A percentile compares a stretch with the other conserved stretches of the same genome.
These are phyloP conservation scores for Leccinum fibrillosum DNA, from an alignment of 768 basidiomycete species.

Conservation along the genomic window DNA sequence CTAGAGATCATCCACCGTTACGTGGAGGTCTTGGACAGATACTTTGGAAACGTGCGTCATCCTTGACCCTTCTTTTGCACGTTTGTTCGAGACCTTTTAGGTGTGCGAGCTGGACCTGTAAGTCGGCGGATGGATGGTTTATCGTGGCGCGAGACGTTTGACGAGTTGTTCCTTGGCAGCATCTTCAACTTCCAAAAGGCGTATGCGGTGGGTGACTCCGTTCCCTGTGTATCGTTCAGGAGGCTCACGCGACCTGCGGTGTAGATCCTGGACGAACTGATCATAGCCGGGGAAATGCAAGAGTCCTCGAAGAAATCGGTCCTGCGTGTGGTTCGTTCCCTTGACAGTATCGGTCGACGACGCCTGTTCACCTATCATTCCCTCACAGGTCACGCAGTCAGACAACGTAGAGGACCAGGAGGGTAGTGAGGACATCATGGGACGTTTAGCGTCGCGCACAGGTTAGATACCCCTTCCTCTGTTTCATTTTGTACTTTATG, in stretches of 20 bases:
- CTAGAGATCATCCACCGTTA: constrained; percentile 94
- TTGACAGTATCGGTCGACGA: background rate
- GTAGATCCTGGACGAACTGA: constrained; percentile 87
- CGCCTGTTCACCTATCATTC: constrained; percentile 5
- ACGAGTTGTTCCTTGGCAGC: constrained; percentile 37
- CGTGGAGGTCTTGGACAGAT: constrained; percentile 79
- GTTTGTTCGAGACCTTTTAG: constrained; percentile 31
- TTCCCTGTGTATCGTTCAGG: background rate
- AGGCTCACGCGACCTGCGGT: background rate
- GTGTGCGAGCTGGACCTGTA: constrained; percentile 93
- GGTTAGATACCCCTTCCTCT: constrained; percentile 43
- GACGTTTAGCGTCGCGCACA: constrained; percentile 68
- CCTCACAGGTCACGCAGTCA: constrained; percentile 72
- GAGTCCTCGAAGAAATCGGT: constrained; percentile 82
- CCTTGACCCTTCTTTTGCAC: background rate
- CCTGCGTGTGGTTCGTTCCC: constrained; percentile 48
- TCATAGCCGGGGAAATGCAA: constrained; percentile 91
- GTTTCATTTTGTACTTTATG: constrained; percentile 3
- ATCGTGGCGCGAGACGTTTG: background rate
- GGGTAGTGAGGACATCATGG: constrained; percentile 77
- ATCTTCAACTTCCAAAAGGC: constrained; percentile 99
- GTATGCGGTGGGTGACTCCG: constrained; percentile 57
- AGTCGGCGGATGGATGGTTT: constrained; percentile 19
- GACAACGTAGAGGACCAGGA: constrained; percentile 85
- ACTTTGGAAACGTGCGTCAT: constrained; percentile 44